Evolutionary conservation across 495 filamentous ascomycete genomes (phyloP).

Genomic region (Collariella sp.): DNA sequence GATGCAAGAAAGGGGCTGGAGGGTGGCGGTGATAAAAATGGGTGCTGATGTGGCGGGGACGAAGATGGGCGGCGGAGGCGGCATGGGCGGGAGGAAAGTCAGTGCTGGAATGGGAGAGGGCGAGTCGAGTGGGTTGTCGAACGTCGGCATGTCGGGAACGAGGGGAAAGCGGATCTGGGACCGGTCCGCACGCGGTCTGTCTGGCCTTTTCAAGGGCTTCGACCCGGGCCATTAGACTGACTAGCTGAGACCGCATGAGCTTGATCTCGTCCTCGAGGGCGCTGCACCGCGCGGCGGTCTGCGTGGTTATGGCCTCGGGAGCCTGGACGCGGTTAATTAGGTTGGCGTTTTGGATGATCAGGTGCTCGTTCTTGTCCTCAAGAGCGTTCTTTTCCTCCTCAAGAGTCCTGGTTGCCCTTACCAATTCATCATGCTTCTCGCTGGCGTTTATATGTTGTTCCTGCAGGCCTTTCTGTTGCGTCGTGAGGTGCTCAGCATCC

Average conservation of each 20-base stretch:
- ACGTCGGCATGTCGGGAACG: constrained; percentile 3
- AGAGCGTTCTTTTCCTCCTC: background rate
- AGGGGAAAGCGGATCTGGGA: background rate
- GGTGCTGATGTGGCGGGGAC: too few species aligned
- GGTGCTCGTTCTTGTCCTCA: background rate
- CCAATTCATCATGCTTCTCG: background rate
- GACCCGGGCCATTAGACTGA: background rate
- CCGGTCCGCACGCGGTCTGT: background rate
- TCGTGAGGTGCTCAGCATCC: background rate
- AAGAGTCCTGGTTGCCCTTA: background rate
- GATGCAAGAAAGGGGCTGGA: too few species aligned
- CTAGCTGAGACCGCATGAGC: background rate
- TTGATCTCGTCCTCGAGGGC: constrained; percentile 5
- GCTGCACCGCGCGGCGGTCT: background rate
- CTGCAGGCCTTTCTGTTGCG: background rate
- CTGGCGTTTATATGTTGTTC: background rate
- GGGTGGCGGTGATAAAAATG: too few species aligned
- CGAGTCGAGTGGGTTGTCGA: too few species aligned
- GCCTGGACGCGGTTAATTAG: background rate
- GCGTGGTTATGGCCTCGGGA: background rate
- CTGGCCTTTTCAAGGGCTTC: background rate
- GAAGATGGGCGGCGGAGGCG: too few species aligned
- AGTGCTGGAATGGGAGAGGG: too few species aligned
- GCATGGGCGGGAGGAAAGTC: background rate
- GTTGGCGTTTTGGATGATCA: background rate